Percentiles rank a stretch among this genome's conserved stretches.
Evolutionary conservation across 2,329 filamentous ascomycete species (phyloP).

Genomic region (Cercospora beticola): DNA sequence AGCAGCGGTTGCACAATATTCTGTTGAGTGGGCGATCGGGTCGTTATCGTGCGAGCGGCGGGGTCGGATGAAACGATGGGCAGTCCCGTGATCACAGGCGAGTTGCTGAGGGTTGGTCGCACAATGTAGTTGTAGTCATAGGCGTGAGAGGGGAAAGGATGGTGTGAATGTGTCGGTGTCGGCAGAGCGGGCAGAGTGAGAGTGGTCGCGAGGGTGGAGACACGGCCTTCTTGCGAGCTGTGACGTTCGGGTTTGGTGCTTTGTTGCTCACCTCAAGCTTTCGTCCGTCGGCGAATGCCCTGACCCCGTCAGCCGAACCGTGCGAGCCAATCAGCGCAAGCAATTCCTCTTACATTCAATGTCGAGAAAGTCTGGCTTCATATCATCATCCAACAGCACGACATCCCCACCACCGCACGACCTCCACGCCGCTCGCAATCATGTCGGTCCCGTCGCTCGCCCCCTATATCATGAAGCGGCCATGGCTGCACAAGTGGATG

Average conservation of each 20-base stretch:
- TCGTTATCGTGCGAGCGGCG: constrained; percentile 4
- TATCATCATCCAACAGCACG: constrained; percentile 12
- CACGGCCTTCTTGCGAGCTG: not conserved
- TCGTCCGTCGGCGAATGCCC: not conserved
- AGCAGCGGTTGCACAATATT: not conserved
- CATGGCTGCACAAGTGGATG: constrained; percentile 79
- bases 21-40: constrained; percentile 1
- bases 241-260: constrained; percentile 1
- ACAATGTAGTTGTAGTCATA: not conserved
- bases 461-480: constrained; percentile 76
- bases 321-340: not conserved
- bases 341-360: not conserved
- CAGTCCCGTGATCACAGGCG: constrained; percentile 1
- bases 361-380: constrained; percentile 13
- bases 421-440: constrained; percentile 34
- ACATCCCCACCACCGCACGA: constrained; percentile 26
- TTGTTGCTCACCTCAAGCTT: constrained; percentile 7
- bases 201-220: not conserved
- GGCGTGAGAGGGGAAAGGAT: not conserved
- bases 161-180: not conserved
- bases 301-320: not conserved
- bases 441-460: constrained; percentile 74
- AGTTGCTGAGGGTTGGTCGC: not conserved
- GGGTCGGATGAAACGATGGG: not conserved
- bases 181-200: not conserved